phyloP scores from a whole-genome alignment of 768 basidiomycete species.

The Russula earlei region DNA sequence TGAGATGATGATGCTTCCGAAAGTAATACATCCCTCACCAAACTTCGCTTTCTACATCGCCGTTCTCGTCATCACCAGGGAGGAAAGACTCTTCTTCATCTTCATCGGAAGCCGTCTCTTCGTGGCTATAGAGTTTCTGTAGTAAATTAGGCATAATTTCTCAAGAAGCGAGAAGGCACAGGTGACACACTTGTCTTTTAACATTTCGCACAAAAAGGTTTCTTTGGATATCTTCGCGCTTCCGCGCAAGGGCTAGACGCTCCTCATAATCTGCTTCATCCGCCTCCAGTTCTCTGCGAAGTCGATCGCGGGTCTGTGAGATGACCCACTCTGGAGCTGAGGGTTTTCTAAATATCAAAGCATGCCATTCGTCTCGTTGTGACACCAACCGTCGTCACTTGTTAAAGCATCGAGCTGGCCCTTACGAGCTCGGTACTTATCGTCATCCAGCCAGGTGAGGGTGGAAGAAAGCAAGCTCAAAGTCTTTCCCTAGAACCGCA shows the following conservation, averaged over 20 bases:
- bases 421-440: slow-evolving; percentile 57
- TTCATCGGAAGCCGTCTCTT: slow-evolving; percentile 18
- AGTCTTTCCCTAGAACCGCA: slow-evolving; percentile 63
- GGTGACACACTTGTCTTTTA: slow-evolving; percentile 46
- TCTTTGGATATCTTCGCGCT: slow-evolving; percentile 48
- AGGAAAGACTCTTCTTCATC: slow-evolving; percentile 7
- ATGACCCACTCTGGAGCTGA: slow-evolving; percentile 68
- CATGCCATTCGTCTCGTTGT: slow-evolving; percentile 6
- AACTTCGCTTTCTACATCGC: background rate
- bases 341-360: background rate
- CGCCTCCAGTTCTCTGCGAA: slow-evolving; percentile 55
- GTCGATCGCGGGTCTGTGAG: slow-evolving; percentile 56
- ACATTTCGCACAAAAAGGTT: slow-evolving; percentile 46
- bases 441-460: slow-evolving; percentile 66
- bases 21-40: background rate
- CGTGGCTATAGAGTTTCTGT: background rate
- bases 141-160: background rate
- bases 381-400: slow-evolving; percentile 26
- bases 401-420: slow-evolving; percentile 42
- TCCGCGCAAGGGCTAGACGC: slow-evolving; percentile 48
- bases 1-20: background rate
- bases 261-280: slow-evolving; percentile 58
- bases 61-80: slow-evolving; percentile 10
- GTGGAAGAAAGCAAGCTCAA: slow-evolving; percentile 69
- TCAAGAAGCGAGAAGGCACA: background rate